Percentiles rank a stretch among this genome's conserved stretches.
phyloP scores from a whole-genome alignment of 2,329 filamentous ascomycete genomes.

The Pseudomassariella vexata region DNA sequence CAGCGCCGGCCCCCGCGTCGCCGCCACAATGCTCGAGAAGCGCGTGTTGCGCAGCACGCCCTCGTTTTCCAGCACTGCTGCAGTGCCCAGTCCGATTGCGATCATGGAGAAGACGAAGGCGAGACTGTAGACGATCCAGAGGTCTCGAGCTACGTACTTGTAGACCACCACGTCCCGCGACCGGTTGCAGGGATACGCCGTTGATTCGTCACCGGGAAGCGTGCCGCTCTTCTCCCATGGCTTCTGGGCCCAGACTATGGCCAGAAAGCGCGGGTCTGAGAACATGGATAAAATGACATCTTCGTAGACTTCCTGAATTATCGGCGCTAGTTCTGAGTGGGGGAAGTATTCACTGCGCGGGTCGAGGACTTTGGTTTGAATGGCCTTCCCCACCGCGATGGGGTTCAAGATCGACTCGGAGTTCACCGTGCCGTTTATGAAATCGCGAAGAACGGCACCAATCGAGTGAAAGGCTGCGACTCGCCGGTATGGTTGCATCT shows the following conservation, averaged over 20 bases:
- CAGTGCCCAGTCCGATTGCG: slow-evolving; percentile 25
- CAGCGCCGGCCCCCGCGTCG: slow-evolving; percentile 32
- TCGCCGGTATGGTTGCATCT: slow-evolving; percentile 23
- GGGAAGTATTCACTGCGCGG: slow-evolving; percentile 25
- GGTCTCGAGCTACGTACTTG: slow-evolving; percentile 25
- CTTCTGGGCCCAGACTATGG: slow-evolving; percentile 28
- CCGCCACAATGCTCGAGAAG: slow-evolving; percentile 35
- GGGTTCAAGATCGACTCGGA: slow-evolving; percentile 16
- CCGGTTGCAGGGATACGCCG: slow-evolving; percentile 24
- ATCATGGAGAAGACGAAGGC: slow-evolving; percentile 22
- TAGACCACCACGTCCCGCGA: slow-evolving; percentile 27
- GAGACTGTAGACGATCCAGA: slow-evolving; percentile 29
- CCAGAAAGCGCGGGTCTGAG: slow-evolving; percentile 27
- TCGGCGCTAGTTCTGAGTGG: slow-evolving; percentile 17
- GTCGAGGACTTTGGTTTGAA: slow-evolving; percentile 37
- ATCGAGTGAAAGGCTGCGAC: slow-evolving; percentile 29
- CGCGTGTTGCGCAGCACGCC: slow-evolving; percentile 29
- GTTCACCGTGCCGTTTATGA: slow-evolving; percentile 26
- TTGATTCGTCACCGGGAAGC: slow-evolving; percentile 12
- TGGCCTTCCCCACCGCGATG: slow-evolving; percentile 25
- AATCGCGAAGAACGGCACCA: slow-evolving; percentile 24
- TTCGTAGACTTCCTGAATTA: slow-evolving; percentile 28
- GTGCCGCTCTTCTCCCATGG: slow-evolving; percentile 19
- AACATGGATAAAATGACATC: slow-evolving; percentile 31
- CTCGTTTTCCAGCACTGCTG: slow-evolving; percentile 28